These are phyloP conservation scores for Termitomyces sp. DNA, from an alignment of 768 basidiomycete genomes.

Conservation along the genomic window DNA sequence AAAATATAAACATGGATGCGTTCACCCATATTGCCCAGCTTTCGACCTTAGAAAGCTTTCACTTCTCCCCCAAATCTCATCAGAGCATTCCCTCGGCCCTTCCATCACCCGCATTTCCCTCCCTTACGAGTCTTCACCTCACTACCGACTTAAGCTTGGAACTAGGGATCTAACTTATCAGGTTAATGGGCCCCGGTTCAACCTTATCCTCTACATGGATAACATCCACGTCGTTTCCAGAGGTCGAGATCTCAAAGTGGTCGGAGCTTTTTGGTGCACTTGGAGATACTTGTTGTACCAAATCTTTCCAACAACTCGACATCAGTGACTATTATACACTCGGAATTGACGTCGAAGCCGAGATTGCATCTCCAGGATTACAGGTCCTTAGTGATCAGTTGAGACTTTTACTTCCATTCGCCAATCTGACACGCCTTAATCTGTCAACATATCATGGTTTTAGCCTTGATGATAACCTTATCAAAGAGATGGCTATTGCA, in stretches of 20 bases:
- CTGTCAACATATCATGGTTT: neutral
- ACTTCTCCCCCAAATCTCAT: neutral
- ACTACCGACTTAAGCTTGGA: neutral
- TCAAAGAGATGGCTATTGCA: neutral
- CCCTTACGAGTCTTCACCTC: neutral
- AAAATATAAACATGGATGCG: neutral
- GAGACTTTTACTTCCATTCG: neutral
- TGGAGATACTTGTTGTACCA: neutral
- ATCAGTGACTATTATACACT: neutral
- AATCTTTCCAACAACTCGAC: neutral
- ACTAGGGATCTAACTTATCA: neutral
- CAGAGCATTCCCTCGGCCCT: neutral
- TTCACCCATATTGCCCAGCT: neutral
- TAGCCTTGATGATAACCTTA: neutral
- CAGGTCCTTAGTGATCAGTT: neutral
- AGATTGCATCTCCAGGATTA: neutral
- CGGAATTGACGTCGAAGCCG: neutral
- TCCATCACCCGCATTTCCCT: neutral
- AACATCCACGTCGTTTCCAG: neutral
- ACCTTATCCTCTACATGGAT: neutral
- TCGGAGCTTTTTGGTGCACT: neutral
- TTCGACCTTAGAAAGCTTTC: neutral
- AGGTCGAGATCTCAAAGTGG: neutral
- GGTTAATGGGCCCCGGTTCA: neutral
- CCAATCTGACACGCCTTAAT: neutral